These are phyloP conservation scores for Cercospora sojina DNA, from an alignment of 2,329 filamentous ascomycete species.

Conservation along the genomic window DNA sequence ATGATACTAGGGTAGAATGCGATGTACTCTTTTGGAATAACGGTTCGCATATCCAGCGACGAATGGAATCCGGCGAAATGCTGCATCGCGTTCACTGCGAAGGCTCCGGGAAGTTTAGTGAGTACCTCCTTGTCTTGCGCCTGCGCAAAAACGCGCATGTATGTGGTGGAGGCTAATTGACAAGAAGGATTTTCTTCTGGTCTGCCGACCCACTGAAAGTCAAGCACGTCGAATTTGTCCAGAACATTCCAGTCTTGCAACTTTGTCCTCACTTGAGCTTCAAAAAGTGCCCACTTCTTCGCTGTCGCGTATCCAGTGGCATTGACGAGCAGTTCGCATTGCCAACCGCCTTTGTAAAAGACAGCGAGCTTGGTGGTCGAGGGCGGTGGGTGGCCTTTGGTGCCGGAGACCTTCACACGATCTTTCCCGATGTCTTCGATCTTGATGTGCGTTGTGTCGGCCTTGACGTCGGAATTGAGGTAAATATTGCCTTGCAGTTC, in stretches of 20 bases:
- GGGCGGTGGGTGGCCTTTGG: slow-evolving; percentile 47
- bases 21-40: slow-evolving; percentile 28
- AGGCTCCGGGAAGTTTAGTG: slow-evolving; percentile 25
- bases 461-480: slow-evolving; percentile 57
- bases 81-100: slow-evolving; percentile 30
- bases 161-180: slow-evolving; percentile 46
- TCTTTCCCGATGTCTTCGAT: slow-evolving; percentile 53
- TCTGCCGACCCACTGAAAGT: slow-evolving; percentile 34
- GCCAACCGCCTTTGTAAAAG: slow-evolving; percentile 46
- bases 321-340: slow-evolving; percentile 46
- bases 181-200: slow-evolving; percentile 39
- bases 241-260: slow-evolving; percentile 33
- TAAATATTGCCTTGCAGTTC: slow-evolving; percentile 57
- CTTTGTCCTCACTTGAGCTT: slow-evolving; percentile 44
- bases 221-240: slow-evolving; percentile 30
- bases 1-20: slow-evolving; percentile 31
- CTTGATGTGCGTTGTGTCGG: slow-evolving; percentile 49
- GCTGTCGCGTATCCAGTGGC: slow-evolving; percentile 46
- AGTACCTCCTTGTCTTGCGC: slow-evolving; percentile 27
- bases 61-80: slow-evolving; percentile 33
- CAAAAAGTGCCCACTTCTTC: slow-evolving; percentile 47
- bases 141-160: slow-evolving; percentile 43
- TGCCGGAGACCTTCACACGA: slow-evolving; percentile 49
- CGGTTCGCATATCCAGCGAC: slow-evolving; percentile 30
- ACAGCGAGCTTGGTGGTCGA: slow-evolving; percentile 52